Percentiles rank a stretch among this genome's conserved stretches.
Evolutionary conservation across 1,139 yeast genomes (phyloP).

Genomic region (Waltiozyma sp.): DNA sequence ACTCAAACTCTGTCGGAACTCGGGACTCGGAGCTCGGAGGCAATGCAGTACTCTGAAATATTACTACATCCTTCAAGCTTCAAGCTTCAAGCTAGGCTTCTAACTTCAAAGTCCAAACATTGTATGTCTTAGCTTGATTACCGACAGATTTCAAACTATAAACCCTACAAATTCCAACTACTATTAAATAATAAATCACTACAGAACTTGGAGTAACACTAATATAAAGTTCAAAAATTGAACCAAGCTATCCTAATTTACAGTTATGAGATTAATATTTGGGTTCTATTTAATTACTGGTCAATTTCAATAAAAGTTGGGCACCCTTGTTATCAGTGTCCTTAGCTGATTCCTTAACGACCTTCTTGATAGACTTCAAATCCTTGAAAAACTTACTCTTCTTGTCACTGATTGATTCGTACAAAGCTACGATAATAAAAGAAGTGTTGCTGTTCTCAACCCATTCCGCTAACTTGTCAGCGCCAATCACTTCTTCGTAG

Average conservation of each 20-base stretch:
- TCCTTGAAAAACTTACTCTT: constrained; percentile 38
- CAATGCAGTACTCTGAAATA: too few species aligned
- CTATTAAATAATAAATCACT: too few species aligned
- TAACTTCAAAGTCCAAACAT: too few species aligned
- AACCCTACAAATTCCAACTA: too few species aligned
- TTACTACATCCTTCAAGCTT: too few species aligned
- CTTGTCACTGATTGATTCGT: constrained; percentile 37
- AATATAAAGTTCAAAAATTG: too few species aligned
- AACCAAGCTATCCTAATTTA: background rate
- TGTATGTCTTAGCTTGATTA: too few species aligned
- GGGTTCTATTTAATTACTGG: constrained; percentile 7
- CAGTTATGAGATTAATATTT: background rate
- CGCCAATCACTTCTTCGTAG: constrained; percentile 36
- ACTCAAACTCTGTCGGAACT: too few species aligned
- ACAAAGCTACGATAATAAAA: constrained; percentile 65
- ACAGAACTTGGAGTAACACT: too few species aligned
- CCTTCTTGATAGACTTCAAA: constrained; percentile 41
- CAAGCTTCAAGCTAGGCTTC: too few species aligned
- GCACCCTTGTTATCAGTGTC: constrained; percentile 68
- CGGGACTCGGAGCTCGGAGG: too few species aligned
- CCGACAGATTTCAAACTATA: too few species aligned
- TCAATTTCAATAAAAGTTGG: constrained; percentile 43
- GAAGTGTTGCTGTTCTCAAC: constrained; percentile 62
- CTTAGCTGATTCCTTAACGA: constrained; percentile 26
- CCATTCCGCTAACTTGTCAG: constrained; percentile 49